Base-by-base conservation (phyloP, 176 grass and related monocot species). In the Oryza brachyantha region DNA sequence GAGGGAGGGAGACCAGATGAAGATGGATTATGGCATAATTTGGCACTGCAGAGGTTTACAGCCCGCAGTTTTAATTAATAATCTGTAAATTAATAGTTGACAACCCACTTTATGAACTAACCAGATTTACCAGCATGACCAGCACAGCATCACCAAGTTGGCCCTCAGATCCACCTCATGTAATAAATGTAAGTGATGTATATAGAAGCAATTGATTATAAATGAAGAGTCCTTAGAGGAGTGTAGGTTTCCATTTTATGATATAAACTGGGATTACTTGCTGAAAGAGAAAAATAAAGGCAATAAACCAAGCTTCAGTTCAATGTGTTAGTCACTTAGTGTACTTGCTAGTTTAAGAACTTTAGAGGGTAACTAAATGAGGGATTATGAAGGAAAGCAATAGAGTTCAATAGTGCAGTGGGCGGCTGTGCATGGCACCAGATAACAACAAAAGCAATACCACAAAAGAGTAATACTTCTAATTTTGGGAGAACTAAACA, bases 401-500 rank as follows among this genome's bases (percentile, higher is more conserved):
- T 10, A 70, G 27, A 77, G 73, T 29, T 52, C 66, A 83, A 75
- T 29, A 75, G 61, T 70, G 80, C 10, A 41, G 28, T 65, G 29
- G 19, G 40, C n/a, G 31, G 31, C 4, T 32, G 1, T n/a, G 48
- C 17, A 52, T 52, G 7, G 27, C 37, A 48, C 58, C 60, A 82
- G 58, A 73, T 2, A 43, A n/a, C 6, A 81, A 43, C 13, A 19
- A 31, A 38, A 57, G 8, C 5, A 24, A 72, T 13, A 43, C 29
- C 28, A 52, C 69, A 73, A 41, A 66, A 38, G 40, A 12, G 29
- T 52, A 39, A n/a, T 28, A 17, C 61, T 83, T 74, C 36, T 41
- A 65, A n/a, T 54, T 71, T 26, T 40, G 55, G 8, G 11, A 79
- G 32, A 45, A 86, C 21, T 74, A 61, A 86, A 81, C 61, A 69